Conservation (phyloP, 768 basidiomycete genomes). For the Amanita subjunquillea region DNA sequence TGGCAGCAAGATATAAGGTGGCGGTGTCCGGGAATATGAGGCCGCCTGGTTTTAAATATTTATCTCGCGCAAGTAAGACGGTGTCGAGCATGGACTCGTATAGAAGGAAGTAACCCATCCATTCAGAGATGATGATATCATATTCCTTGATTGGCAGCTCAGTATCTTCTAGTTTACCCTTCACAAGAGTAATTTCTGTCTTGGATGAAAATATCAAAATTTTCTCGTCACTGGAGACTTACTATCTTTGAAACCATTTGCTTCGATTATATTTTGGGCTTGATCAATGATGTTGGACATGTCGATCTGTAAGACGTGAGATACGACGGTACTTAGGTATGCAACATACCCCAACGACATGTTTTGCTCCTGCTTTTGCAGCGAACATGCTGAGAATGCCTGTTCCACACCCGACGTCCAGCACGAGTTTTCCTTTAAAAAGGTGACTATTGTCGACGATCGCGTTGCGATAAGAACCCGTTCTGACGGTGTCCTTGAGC, state of each 20-base stretch:
- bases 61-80: constrained; percentile 92
- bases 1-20: constrained; percentile 87
- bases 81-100: constrained; percentile 99
- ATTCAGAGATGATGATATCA: constrained; percentile 99
- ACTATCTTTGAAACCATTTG: constrained; percentile 96
- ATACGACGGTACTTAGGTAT: constrained; percentile 8
- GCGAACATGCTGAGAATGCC: constrained; percentile 98
- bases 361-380: constrained; percentile 88
- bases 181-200: constrained; percentile 86
- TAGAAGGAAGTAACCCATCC: constrained; percentile 99
- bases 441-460: constrained; percentile 92
- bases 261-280: constrained; percentile 92
- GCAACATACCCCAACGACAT: constrained; percentile 77
- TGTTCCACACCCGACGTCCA: constrained; percentile 98
- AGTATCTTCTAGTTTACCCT: constrained; percentile 94
- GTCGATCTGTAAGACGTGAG: constrained; percentile 59
- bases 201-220: constrained; percentile 6
- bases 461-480: constrained; percentile 88
- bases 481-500: constrained; percentile 95
- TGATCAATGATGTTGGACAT: constrained; percentile 99
- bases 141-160: constrained; percentile 84
- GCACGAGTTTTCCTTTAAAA: constrained; percentile 93
- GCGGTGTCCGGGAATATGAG: constrained; percentile 96
- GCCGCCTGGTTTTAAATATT: constrained; percentile 86
- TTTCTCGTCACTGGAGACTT: constrained; percentile 16